Evolutionary conservation across 768 basidiomycete genomes (phyloP).

Genomic region (Russula emetica): DNA sequence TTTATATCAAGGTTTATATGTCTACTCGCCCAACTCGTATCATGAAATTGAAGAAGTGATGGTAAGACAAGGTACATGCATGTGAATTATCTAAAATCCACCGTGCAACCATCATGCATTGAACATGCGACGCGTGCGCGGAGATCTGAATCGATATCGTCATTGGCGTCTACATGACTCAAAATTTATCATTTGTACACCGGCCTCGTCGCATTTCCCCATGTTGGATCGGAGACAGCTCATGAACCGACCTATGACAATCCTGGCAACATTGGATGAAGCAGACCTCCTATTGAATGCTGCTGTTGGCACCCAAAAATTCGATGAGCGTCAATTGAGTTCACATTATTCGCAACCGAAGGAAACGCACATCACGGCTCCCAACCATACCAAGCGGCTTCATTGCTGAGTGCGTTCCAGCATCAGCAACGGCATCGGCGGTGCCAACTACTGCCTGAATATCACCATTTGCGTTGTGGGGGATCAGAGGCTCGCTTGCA

Average conservation of each 20-base stretch:
- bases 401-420: no score
- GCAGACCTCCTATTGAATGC: background rate
- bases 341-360: background rate
- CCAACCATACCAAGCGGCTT: no score
- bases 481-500: background rate
- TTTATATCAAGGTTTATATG: background rate
- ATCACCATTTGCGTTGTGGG: background rate
- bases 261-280: slow-evolving; percentile 14
- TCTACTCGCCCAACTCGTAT: background rate
- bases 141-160: no score
- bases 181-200: background rate
- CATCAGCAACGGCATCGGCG: background rate
- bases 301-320: background rate
- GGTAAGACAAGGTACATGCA: background rate
- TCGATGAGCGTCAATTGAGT: background rate
- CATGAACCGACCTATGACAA: background rate
- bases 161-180: background rate
- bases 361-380: background rate
- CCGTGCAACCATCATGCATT: background rate
- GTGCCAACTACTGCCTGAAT: slow-evolving; percentile 1
- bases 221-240: background rate
- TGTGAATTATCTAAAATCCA: background rate
- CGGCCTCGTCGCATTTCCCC: background rate
- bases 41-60: background rate
- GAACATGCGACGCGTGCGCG: no score